A percentile compares a stretch with the other conserved stretches of the same genome.
These are phyloP conservation scores for Hypoxylon sp. DNA, from an alignment of 2,329 filamentous ascomycete genomes.

Conservation along the genomic window DNA sequence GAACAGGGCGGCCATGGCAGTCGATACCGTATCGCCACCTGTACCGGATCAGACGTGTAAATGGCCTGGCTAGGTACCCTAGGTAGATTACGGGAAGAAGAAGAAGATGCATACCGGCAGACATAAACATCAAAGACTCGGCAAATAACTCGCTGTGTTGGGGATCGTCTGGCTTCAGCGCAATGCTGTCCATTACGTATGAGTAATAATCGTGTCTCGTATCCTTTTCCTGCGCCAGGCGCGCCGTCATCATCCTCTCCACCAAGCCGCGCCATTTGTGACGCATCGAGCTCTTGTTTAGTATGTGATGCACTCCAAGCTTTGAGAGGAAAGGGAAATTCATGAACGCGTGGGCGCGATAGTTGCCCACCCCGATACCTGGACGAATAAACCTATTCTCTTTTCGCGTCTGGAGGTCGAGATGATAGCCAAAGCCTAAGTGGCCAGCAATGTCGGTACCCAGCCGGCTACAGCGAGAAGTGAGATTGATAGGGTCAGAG, in stretches of 20 bases:
- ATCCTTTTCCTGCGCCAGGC: conserved; percentile 8
- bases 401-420: conserved; percentile 22
- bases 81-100: no score
- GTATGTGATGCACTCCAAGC: background rate
- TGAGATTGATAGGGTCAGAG: conserved; percentile 21
- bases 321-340: conserved; percentile 13
- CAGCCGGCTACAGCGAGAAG: conserved; percentile 5
- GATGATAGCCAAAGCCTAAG: conserved; percentile 24
- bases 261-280: conserved; percentile 5
- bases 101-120: background rate
- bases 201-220: conserved; percentile 58
- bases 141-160: conserved; percentile 20
- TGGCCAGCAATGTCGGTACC: conserved; percentile 27
- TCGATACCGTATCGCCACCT: conserved; percentile 49
- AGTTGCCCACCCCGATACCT: background rate
- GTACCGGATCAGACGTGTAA: background rate
- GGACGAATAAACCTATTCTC: conserved; percentile 11
- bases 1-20: conserved; percentile 30
- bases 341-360: conserved; percentile 17
- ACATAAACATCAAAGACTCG: background rate
- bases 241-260: conserved; percentile 17
- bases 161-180: conserved; percentile 28
- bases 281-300: background rate
- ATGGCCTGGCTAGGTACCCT: no score
- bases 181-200: conserved; percentile 48